Evolutionary conservation across 345 rosid species (phyloP), one percentile per base, ranked within the genome.

Genomic region (Citropsis articulata): DNA sequence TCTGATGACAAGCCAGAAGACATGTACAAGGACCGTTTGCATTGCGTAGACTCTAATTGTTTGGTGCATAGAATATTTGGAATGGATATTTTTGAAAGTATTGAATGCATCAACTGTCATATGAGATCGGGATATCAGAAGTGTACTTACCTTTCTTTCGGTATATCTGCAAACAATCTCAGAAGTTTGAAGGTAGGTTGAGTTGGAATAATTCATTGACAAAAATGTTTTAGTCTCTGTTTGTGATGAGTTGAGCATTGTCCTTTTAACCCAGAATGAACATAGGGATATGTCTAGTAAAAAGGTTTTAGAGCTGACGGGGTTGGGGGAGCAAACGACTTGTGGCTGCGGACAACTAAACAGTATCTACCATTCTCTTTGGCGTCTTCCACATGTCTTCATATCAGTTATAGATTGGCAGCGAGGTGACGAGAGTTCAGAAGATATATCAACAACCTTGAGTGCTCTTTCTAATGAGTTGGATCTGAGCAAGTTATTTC

Each of bases 41-140:
- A 69, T 69, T 69, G 72, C 7, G 2, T 25, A 5, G 6, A 0
- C 2, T 16, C 33, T n/a, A 8, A n/a, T 25, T 69, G 56, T 69
- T 69, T 42, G n/a, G 72, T 69, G 57, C 68, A 64, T 64, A 30
- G 68, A 31, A 31, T 64, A 64, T 64, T 64, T 31, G 68, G 68
- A 31, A 30, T 30, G 68, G 68, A 64, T 64, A 5, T 16, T 64
- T 18, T 14, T 31, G 40, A 42, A 69, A 24, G 56, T 24, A 14
- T 45, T 14, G 5, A 69, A 21, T 69, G 72, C n/a, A 3, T 13
- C 22, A 24, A n/a, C 3, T 40, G 72, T 45, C 4, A 45, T 4
- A 13, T 45, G 25, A 30, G 24, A 38, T 69, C 57, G 4, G 27
- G 27, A 45, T n/a, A 36, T 21, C 71, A 2, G 7, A 36, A 35